Evolutionary conservation across 2,329 filamentous ascomycete genomes (phyloP).

Genomic region (Xylaria sp.): DNA sequence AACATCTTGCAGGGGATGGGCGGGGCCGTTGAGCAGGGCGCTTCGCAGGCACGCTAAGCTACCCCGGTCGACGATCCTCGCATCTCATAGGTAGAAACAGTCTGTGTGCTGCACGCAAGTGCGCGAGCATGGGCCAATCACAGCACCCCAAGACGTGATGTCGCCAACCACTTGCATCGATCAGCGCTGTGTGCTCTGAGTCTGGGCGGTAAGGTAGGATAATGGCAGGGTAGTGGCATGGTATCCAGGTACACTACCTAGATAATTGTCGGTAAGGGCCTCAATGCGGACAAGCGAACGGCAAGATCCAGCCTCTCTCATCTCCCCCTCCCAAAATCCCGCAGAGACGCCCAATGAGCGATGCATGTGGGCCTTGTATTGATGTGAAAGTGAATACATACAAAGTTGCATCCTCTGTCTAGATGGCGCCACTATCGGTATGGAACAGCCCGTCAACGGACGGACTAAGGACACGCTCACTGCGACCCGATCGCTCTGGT

Average conservation of each 20-base stretch:
- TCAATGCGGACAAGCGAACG: slow-evolving; percentile 4
- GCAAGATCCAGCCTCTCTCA: slow-evolving; percentile 18
- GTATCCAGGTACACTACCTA: neutral
- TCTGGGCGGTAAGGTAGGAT: slow-evolving; percentile 57
- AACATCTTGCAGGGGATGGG: slow-evolving; percentile 30
- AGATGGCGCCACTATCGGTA: neutral
- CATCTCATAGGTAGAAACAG: slow-evolving; percentile 51
- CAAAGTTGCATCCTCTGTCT: neutral
- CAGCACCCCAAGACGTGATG: slow-evolving; percentile 52
- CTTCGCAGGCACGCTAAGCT: slow-evolving; percentile 38
- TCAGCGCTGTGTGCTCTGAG: slow-evolving; percentile 45
- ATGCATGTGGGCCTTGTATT: neutral
- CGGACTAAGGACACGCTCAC: slow-evolving; percentile 9
- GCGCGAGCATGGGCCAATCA: slow-evolving; percentile 55
- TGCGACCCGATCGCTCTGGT: slow-evolving; percentile 20
- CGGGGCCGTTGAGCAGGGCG: slow-evolving; percentile 45
- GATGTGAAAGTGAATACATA: neutral
- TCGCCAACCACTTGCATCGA: slow-evolving; percentile 54
- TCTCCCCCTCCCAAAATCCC: slow-evolving; percentile 24
- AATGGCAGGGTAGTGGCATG: neutral
- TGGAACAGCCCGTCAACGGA: slow-evolving; percentile 1
- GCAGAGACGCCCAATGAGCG: slow-evolving; percentile 18
- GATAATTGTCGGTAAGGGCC: neutral
- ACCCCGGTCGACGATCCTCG: slow-evolving; percentile 48
- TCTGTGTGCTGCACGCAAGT: slow-evolving; percentile 42